Evolutionary conservation across 2,329 filamentous ascomycete species (phyloP), one percentile per base, ranked within the genome.

Genomic region (Fusarium mexicanum): DNA sequence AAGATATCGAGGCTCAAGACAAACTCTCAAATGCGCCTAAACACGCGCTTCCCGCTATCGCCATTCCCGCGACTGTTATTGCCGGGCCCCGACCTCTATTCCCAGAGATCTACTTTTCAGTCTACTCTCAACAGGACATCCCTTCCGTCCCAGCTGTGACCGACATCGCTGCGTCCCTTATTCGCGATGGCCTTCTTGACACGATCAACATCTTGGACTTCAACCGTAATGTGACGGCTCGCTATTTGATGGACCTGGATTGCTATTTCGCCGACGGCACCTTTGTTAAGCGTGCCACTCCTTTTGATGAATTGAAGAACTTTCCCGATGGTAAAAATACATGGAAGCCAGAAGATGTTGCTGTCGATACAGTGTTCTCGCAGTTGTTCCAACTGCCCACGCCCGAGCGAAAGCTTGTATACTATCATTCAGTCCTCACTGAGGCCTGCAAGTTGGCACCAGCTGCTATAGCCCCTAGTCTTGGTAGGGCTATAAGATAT

Each of bases 341-440:
- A 1, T 99, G 96, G 96, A 99, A 99, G 83, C 95, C 96, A 0
- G 96, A 99, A 84, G 96, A 99, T 83, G 93, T 98, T 67, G 94
- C 93, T 7, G 94, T 99, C n/a, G 96, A 99, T 82, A 95, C 96
- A 10, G 94, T 98, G 65, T 99, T 99, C 83, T 97, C 95, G 4
- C 96, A 98, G 82, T 87, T 99, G 47, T 94, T 98, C 80, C 93
- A 94, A 81, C 88, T 99, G 43, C 96, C 96, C 8, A 88, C 87
- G 8, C 91, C 96, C 1, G 94, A 98, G 83, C 95, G 98, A 84
- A 98, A 98, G 83, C 87, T 98, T 4, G 94, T 99, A 16, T 99
- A 98, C 84, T 99, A 98, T 82, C 96, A 99, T 83, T 93, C 95
- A 0, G 91, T 98, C 6, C 90, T 99, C 57, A 98, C 96, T 0